Evolutionary conservation across 805 yeast species (phyloP).

Genomic region (Zygotorulaspora danielsina): DNA sequence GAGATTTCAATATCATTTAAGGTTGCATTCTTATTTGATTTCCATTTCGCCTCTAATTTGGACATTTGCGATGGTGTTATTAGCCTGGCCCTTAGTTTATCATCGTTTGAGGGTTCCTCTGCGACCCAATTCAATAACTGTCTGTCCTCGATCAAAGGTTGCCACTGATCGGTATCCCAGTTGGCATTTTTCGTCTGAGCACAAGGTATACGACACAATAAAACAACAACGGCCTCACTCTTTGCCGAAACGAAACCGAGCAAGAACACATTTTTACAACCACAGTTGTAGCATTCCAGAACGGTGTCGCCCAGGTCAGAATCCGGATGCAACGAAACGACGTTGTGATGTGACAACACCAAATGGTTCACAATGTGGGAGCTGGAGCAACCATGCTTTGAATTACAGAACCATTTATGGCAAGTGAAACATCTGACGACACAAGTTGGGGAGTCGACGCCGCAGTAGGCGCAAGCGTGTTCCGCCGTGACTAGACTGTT

Average conservation of each 20-base stretch:
- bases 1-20: slow-evolving; percentile 58
- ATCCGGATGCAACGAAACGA: slow-evolving; percentile 69
- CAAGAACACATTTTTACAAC: slow-evolving; percentile 70
- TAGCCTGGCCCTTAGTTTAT: slow-evolving; percentile 49
- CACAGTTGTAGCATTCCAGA: slow-evolving; percentile 88
- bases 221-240: slow-evolving; percentile 78
- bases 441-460: slow-evolving; percentile 56
- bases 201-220: slow-evolving; percentile 85
- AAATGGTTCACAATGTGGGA: slow-evolving; percentile 86
- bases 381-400: slow-evolving; percentile 51
- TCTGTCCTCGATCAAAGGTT: slow-evolving; percentile 74
- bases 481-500: slow-evolving; percentile 11
- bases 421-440: slow-evolving; percentile 76
- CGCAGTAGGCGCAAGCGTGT: slow-evolving; percentile 67
- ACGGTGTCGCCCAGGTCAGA: slow-evolving; percentile 83
- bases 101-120: slow-evolving; percentile 61
- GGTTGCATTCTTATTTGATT: slow-evolving; percentile 64
- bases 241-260: slow-evolving; percentile 87
- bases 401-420: slow-evolving; percentile 86
- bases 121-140: slow-evolving; percentile 81
- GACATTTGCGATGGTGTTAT: slow-evolving; percentile 62
- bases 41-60: slow-evolving; percentile 78
- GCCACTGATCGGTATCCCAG: slow-evolving; percentile 91
- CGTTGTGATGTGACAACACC: slow-evolving; percentile 73
- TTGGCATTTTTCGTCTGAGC: slow-evolving; percentile 67